phyloP scores from a whole-genome alignment of 2,329 filamentous ascomycete species.

The Magnaporthiopsis poae region DNA sequence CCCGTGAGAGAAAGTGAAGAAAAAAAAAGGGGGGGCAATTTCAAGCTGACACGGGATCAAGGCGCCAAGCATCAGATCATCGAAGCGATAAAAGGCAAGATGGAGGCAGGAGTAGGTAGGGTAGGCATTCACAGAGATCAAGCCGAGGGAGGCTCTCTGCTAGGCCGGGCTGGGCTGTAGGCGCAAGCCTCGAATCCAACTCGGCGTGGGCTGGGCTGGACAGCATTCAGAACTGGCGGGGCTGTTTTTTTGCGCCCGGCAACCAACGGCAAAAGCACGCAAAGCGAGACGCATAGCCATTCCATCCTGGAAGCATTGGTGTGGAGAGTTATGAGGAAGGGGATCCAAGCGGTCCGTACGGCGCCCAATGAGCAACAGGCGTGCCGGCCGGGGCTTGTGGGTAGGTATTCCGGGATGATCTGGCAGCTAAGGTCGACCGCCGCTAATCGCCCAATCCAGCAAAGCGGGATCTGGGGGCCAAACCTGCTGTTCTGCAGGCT shows the following conservation, averaged over 20 bases:
- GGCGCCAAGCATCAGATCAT: not conserved
- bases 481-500: not conserved
- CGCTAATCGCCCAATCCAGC: too few relatives aligned
- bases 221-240: not conserved
- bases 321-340: not conserved
- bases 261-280: not conserved
- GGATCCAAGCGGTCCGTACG: not conserved
- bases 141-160: not conserved
- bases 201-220: not conserved
- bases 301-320: not conserved
- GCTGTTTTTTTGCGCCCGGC: too few relatives aligned
- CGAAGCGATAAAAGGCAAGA: not conserved
- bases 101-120: not conserved
- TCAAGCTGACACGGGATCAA: not conserved
- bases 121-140: not conserved
- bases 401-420: too few relatives aligned
- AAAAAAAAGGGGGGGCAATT: not conserved
- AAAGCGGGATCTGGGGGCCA: not conserved
- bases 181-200: not conserved
- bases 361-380: not conserved
- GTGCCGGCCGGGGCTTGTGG: too few relatives aligned
- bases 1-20: not conserved
- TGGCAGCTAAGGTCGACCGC: too few relatives aligned
- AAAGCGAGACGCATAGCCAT: not conserved
- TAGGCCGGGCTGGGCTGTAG: not conserved